Percentiles rank a stretch among this genome's conserved stretches.
phyloP scores from a whole-genome alignment of 495 filamentous ascomycete genomes.

The Aspergillus campestris region DNA sequence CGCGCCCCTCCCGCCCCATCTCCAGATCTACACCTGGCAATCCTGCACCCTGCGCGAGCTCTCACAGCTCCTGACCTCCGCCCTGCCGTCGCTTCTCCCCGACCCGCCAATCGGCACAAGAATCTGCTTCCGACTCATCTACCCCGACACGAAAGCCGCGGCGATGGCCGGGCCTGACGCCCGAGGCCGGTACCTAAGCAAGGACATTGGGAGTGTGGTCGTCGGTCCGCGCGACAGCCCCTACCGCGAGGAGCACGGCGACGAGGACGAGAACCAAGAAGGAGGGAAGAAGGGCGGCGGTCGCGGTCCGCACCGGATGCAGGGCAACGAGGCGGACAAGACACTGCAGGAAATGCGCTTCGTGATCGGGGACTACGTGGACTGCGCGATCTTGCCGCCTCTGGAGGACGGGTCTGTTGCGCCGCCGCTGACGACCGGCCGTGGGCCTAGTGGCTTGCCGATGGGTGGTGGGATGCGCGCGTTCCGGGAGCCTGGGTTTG shows the following conservation, averaged over 20 bases:
- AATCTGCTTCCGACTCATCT: slow-evolving; percentile 79
- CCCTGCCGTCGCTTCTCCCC: slow-evolving; percentile 64
- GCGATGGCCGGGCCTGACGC: slow-evolving; percentile 36
- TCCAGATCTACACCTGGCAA: slow-evolving; percentile 84
- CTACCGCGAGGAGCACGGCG: slow-evolving; percentile 39
- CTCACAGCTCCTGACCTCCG: slow-evolving; percentile 59
- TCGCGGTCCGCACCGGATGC: slow-evolving; percentile 20
- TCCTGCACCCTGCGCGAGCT: slow-evolving; percentile 79
- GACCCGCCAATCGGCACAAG: slow-evolving; percentile 68
- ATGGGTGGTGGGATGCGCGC: slow-evolving; percentile 37
- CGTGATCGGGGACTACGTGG: slow-evolving; percentile 82
- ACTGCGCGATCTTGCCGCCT: slow-evolving; percentile 71
- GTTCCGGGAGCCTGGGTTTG: slow-evolving; percentile 41
- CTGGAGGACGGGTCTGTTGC: slow-evolving; percentile 65
- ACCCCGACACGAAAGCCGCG: slow-evolving; percentile 61
- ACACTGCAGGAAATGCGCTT: slow-evolving; percentile 68
- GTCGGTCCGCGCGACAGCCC: slow-evolving; percentile 39
- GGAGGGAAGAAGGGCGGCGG: background rate
- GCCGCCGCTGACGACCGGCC: slow-evolving; percentile 37
- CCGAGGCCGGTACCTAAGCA: slow-evolving; percentile 55
- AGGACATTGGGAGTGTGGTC: slow-evolving; percentile 77
- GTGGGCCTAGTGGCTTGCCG: slow-evolving; percentile 11
- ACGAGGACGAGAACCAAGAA: slow-evolving; percentile 28
- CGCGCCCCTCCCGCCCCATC: slow-evolving; percentile 51
- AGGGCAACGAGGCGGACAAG: slow-evolving; percentile 56